A percentile compares a stretch with the other conserved stretches of the same genome.
Conservation (phyloP, 2,329 filamentous ascomycete species). For the Alternaria triticina region DNA sequence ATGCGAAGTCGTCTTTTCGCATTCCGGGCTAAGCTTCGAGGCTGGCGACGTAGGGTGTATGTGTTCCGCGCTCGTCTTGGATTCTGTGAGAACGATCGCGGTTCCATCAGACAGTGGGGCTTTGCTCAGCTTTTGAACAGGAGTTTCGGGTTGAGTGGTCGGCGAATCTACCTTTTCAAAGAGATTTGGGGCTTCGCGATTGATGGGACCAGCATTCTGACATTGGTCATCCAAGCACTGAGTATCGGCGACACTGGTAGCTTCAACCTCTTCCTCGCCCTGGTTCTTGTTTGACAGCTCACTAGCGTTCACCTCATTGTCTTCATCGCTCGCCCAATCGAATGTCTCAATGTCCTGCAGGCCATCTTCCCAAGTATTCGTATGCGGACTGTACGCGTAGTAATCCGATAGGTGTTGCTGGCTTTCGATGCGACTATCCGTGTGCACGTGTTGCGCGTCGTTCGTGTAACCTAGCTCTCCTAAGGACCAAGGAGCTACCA, state of each 20-base stretch:
- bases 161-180: background rate
- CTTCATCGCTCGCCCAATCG: conserved; percentile 23
- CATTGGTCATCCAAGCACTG: background rate
- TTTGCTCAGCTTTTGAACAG: background rate
- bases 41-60: background rate
- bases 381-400: conserved; percentile 9
- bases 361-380: conserved; percentile 28
- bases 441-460: background rate
- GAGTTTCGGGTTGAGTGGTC: background rate
- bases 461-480: conserved; percentile 6
- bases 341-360: conserved; percentile 30
- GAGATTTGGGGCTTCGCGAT: background rate
- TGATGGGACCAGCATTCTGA: background rate
- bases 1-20: background rate
- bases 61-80: background rate
- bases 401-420: conserved; percentile 9
- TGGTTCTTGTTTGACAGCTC: background rate
- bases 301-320: background rate
- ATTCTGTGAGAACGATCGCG: background rate
- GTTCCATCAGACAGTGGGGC: background rate
- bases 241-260: background rate
- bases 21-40: background rate
- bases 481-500: background rate
- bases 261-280: background rate
- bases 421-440: conserved; percentile 10